These are phyloP conservation scores for Hyaloscypha bicolor DNA, from an alignment of 495 filamentous ascomycete genomes.

Conservation along the genomic window DNA sequence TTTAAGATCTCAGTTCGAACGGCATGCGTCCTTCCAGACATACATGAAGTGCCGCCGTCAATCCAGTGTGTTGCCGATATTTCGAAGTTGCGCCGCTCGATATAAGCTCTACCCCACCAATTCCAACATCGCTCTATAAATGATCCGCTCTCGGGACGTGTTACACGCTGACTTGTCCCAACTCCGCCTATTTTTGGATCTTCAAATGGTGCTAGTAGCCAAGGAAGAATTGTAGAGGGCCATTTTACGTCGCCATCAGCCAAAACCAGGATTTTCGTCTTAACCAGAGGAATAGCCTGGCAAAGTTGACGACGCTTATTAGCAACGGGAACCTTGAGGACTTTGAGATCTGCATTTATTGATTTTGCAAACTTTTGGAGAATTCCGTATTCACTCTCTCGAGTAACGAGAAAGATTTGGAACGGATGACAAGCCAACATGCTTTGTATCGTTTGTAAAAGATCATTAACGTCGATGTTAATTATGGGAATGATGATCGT, in stretches of 20 bases:
- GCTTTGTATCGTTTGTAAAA: no score
- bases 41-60: slow-evolving; percentile 80
- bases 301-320: slow-evolving; percentile 85
- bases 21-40: slow-evolving; percentile 75
- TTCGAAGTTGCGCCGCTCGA: slow-evolving; percentile 82
- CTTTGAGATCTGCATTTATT: no score
- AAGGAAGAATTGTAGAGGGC: slow-evolving; percentile 71
- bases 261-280: slow-evolving; percentile 72
- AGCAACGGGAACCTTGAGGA: slow-evolving; percentile 55
- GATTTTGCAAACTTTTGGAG: no score
- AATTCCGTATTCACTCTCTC: no score
- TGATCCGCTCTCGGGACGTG: slow-evolving; percentile 50
- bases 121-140: not conserved
- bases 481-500: no score
- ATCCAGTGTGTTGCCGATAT: slow-evolving; percentile 81
- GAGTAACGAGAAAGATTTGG: no score
- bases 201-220: slow-evolving; percentile 83
- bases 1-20: slow-evolving; percentile 61
- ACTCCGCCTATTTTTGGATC: slow-evolving; percentile 74
- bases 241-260: slow-evolving; percentile 84
- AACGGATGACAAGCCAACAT: no score
- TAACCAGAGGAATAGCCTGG: slow-evolving; percentile 71
- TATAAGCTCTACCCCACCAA: slow-evolving; percentile 77
- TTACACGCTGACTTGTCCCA: slow-evolving; percentile 78
- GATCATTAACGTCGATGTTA: no score